Evolutionary conservation across 1,139 yeast species (phyloP), one percentile per base, ranked within the genome.

Genomic region (Candida gigantensis): DNA sequence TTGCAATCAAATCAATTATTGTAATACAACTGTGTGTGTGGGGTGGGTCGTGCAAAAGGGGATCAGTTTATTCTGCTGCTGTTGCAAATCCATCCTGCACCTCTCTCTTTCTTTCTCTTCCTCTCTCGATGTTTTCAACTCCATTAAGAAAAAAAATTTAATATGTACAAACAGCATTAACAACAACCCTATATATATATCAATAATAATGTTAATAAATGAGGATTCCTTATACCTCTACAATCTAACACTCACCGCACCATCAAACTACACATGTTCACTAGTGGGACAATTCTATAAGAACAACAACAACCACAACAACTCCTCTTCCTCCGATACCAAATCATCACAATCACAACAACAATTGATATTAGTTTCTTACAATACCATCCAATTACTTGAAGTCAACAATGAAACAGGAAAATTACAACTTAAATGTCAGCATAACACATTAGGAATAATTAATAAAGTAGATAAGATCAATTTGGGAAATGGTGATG

Each of bases 271-370:
- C 5, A 58, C 70, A 11, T 58, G 62, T 29, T 71, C 90, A 2
- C 65, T 82, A 9, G 68, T 78, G 3, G 97, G 97, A 1, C 77
- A 74, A 45, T 89, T 89, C 55, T 59, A 75, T 1, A 85, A 84
- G 9, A 52, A 53, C 14, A 66, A 62, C 40, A 13, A 9, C 16
- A 11, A 12, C 7, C 11, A 24, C 12, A 72, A 72, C n/a, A n/a
- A n/a, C n/a, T n/a, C n/a, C n/a, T n/a, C n/a, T n/a, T n/a, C n/a
- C n/a, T n/a, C n/a, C n/a, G n/a, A n/a, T n/a, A n/a, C n/a, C n/a
- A n/a, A n/a, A n/a, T n/a, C n/a, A n/a, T n/a, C n/a, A n/a, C n/a
- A n/a, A n/a, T n/a, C n/a, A 47, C 58, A 72, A n/a, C 90, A 85
- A 53, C 83, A 83, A 44, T 61, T 87, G n/a, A 72, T 83, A 7